Conservation (phyloP, 495 filamentous ascomycete genomes). For the Talaromyces stipitatus region DNA sequence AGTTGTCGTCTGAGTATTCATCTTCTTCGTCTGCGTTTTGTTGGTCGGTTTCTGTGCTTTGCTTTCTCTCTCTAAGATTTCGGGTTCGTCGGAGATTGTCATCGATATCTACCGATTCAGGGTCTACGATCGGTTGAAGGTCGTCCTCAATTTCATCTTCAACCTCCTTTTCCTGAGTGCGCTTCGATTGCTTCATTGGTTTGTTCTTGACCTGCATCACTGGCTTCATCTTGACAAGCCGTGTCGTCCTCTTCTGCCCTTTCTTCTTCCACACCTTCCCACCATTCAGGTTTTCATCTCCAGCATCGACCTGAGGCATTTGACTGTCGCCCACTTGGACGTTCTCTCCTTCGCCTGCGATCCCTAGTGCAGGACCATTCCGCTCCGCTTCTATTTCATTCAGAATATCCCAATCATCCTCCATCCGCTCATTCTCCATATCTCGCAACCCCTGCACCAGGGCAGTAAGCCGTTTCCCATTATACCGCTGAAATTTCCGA, state of each 20-base stretch:
- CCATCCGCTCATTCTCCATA: slow-evolving; percentile 67
- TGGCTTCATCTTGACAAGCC: slow-evolving; percentile 50
- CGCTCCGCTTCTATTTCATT: slow-evolving; percentile 65
- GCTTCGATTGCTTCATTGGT: slow-evolving; percentile 14
- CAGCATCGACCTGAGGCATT: slow-evolving; percentile 32
- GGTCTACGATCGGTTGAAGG: slow-evolving; percentile 4
- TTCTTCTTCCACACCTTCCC: slow-evolving; percentile 16
- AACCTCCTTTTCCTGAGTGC: slow-evolving; percentile 19
- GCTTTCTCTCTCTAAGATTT: slow-evolving; percentile 11
- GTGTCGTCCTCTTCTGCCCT: slow-evolving; percentile 13
- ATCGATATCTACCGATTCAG: not conserved
- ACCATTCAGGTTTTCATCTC: slow-evolving; percentile 12
- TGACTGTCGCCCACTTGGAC: slow-evolving; percentile 61
- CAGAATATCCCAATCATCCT: slow-evolving; percentile 77
- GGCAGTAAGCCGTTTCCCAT: slow-evolving; percentile 66
- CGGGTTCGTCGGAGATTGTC: not conserved
- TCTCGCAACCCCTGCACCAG: slow-evolving; percentile 70
- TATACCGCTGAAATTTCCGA: slow-evolving; percentile 54
- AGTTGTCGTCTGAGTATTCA: slow-evolving; percentile 17
- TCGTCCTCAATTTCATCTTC: slow-evolving; percentile 24
- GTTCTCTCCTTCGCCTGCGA: slow-evolving; percentile 12
- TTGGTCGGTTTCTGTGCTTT: slow-evolving; percentile 11
- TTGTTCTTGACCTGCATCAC: slow-evolving; percentile 28
- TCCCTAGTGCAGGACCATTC: slow-evolving; percentile 8
- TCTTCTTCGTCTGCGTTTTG: not conserved